Percentiles rank a stretch among this genome's conserved stretches.
Evolutionary conservation across 805 yeast species (phyloP).

Genomic region (Candida vaughaniae): DNA sequence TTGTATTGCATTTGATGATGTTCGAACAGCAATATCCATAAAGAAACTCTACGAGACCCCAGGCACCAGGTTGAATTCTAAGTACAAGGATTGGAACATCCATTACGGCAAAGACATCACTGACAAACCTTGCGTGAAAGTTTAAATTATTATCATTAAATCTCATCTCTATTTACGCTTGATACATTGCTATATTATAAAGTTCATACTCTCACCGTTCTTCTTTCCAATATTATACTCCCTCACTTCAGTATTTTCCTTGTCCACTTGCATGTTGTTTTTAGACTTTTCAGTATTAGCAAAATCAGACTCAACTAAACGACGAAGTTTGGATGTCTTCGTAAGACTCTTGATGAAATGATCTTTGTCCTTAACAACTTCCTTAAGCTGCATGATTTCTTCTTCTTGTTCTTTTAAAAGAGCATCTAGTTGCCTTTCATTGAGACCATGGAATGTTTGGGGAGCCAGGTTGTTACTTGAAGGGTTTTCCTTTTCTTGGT

Average conservation of each 20-base stretch:
- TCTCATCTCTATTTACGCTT: too few species aligned
- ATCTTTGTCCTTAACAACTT: slow-evolving; percentile 68
- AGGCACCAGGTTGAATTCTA: slow-evolving; percentile 36
- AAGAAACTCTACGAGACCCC: slow-evolving; percentile 41
- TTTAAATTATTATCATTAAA: too few species aligned
- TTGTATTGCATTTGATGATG: slow-evolving; percentile 57
- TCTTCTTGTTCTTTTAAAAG: slow-evolving; percentile 61
- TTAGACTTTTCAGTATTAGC: slow-evolving; percentile 11
- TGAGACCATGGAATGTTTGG: slow-evolving; percentile 9
- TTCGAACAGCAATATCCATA: slow-evolving; percentile 58
- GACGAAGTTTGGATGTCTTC: slow-evolving; percentile 59
- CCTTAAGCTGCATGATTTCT: slow-evolving; percentile 64
- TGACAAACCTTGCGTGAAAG: slow-evolving; percentile 51
- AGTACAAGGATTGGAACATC: slow-evolving; percentile 59
- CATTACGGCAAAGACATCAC: slow-evolving; percentile 69
- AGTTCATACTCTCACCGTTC: slow-evolving; percentile 11
- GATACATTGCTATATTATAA: slow-evolving; percentile 10
- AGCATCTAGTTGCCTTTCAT: slow-evolving; percentile 20
- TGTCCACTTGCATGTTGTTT: slow-evolving; percentile 2
- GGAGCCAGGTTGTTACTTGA: not conserved
- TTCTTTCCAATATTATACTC: slow-evolving; percentile 11
- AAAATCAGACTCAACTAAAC: slow-evolving; percentile 37
- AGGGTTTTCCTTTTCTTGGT: slow-evolving; percentile 15
- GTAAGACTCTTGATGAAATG: slow-evolving; percentile 73
- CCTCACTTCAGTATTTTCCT: slow-evolving; percentile 9